A percentile compares a stretch with the other conserved stretches of the same genome.
These are phyloP conservation scores for Garcia nutans DNA, from an alignment of 345 rosid genomes.

Conservation along the genomic window DNA sequence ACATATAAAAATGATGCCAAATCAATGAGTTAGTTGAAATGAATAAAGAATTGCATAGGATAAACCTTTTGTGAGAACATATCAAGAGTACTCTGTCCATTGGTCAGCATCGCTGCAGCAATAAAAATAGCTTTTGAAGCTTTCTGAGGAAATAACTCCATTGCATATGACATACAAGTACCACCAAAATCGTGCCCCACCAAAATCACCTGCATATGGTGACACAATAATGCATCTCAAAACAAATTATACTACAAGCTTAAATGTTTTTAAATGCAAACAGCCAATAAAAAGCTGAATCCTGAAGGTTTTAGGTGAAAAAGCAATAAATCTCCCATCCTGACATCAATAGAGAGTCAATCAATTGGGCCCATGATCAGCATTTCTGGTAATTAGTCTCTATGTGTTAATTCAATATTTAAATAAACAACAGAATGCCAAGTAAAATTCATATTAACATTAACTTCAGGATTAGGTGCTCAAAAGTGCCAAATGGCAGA, in stretches of 20 bases:
- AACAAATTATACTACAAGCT: neutral
- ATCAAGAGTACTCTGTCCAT: slow-evolving; percentile 76
- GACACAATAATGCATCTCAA: neutral
- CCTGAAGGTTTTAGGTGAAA: too few species aligned
- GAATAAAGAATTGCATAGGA: neutral
- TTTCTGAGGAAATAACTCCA: slow-evolving; percentile 81
- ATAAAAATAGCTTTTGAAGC: slow-evolving; percentile 71
- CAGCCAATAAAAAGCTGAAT: slow-evolving; percentile 5
- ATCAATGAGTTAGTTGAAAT: neutral
- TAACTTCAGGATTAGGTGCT: neutral
- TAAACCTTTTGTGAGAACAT: slow-evolving; percentile 71
- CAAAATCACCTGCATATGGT: slow-evolving; percentile 68
- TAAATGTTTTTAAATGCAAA: slow-evolving; percentile 1
- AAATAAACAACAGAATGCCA: neutral
- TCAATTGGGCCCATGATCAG: neutral
- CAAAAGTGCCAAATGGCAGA: neutral
- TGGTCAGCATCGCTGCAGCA: slow-evolving; percentile 77
- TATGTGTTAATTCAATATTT: neutral
- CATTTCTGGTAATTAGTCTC: neutral
- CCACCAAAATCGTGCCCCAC: slow-evolving; percentile 98
- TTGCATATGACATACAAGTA: slow-evolving; percentile 74
- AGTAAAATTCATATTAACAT: neutral
- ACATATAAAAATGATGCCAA: neutral
- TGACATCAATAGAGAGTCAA: neutral
- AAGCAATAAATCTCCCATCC: neutral